Evolutionary conservation across 2,329 filamentous ascomycete species (phyloP).

Genomic region (Fusarium guadeloupense): DNA sequence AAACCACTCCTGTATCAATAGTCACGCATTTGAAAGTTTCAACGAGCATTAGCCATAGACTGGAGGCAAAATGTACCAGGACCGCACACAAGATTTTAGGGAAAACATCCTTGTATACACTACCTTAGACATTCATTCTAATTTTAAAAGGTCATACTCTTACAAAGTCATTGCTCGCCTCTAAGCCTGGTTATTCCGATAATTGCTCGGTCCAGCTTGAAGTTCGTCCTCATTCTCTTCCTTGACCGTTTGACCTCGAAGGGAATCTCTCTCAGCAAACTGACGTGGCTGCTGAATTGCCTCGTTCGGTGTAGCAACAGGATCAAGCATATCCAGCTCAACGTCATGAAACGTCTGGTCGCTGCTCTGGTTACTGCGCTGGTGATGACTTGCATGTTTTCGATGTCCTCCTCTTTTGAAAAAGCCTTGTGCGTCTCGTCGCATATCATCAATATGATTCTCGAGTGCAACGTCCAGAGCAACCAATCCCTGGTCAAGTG

Average conservation of each 20-base stretch:
- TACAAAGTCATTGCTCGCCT: neutral
- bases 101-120: slow-evolving; percentile 37
- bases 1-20: slow-evolving; percentile 38
- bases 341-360: slow-evolving; percentile 42
- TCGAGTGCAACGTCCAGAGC: slow-evolving; percentile 52
- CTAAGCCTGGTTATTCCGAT: slow-evolving; percentile 6
- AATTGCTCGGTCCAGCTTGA: slow-evolving; percentile 10
- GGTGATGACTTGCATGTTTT: slow-evolving; percentile 34
- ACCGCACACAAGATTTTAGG: slow-evolving; percentile 13
- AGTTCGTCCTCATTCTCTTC: slow-evolving; percentile 47
- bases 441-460: slow-evolving; percentile 50
- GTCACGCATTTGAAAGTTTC: slow-evolving; percentile 29
- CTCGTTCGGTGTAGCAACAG: slow-evolving; percentile 15
- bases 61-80: slow-evolving; percentile 21
- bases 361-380: slow-evolving; percentile 45
- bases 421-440: slow-evolving; percentile 47
- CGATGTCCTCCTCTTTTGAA: slow-evolving; percentile 42
- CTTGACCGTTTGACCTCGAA: slow-evolving; percentile 50
- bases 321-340: slow-evolving; percentile 44
- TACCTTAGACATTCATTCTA: slow-evolving; percentile 39
- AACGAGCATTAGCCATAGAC: slow-evolving; percentile 38
- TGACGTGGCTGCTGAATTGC: slow-evolving; percentile 23
- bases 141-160: slow-evolving; percentile 22
- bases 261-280: slow-evolving; percentile 47
- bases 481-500: slow-evolving; percentile 49